A percentile compares a stretch with the other conserved stretches of the same genome.
These are phyloP conservation scores for Corchorus capsularis DNA, from an alignment of 345 rosid species.

Conservation along the genomic window DNA sequence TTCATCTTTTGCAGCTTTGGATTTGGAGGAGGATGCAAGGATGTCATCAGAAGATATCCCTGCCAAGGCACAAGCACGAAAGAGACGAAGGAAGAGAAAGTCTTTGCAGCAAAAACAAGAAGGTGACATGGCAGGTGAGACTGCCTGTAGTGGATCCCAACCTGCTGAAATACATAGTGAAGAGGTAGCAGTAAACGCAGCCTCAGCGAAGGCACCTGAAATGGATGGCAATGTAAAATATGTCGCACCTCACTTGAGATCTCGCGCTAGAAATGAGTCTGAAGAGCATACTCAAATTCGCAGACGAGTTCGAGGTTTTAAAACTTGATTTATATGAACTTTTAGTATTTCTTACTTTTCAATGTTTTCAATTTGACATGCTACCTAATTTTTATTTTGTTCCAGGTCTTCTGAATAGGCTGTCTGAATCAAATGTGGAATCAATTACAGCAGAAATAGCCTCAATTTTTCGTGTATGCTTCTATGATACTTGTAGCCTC, in stretches of 20 bases:
- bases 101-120: slow-evolving; percentile 35
- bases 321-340: slow-evolving; percentile 18
- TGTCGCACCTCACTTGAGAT: slow-evolving; percentile 77
- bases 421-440: slow-evolving; percentile 88
- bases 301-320: slow-evolving; percentile 71
- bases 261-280: slow-evolving; percentile 51
- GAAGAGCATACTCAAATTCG: slow-evolving; percentile 74
- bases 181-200: slow-evolving; percentile 32
- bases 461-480: slow-evolving; percentile 61
- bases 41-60: slow-evolving; percentile 30
- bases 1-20: slow-evolving; percentile 22
- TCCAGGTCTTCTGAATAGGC: slow-evolving; percentile 82
- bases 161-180: slow-evolving; percentile 27
- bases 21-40: slow-evolving; percentile 31
- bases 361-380: slow-evolving; percentile 20
- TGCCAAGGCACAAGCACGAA: slow-evolving; percentile 21
- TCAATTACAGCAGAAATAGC: slow-evolving; percentile 78
- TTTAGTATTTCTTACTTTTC: slow-evolving; percentile 7
- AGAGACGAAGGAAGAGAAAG: slow-evolving; percentile 43
- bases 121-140: slow-evolving; percentile 24
- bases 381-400: slow-evolving; percentile 24
- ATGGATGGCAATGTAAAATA: slow-evolving; percentile 47
- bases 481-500: slow-evolving; percentile 1
- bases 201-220: slow-evolving; percentile 24
- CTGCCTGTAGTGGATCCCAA: slow-evolving; percentile 19